Base-by-base conservation (phyloP, 768 basidiomycete genomes). In the Cystobasidium ongulense region DNA sequence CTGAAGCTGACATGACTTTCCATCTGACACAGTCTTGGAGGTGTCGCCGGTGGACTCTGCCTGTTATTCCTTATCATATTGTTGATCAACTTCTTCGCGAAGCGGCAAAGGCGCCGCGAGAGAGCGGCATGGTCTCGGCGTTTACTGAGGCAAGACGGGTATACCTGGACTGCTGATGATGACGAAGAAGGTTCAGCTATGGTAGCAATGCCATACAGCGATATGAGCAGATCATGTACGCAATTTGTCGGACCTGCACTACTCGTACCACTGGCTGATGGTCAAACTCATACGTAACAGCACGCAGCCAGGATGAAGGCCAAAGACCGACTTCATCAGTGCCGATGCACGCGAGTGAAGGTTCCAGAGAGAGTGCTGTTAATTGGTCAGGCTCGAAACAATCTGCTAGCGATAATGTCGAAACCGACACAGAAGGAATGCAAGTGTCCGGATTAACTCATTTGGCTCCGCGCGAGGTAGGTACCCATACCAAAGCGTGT, bases 71-170 rank as follows among this genome's bases (percentile, higher is more conserved):
- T 67, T 8, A 43, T 67, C 65, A 15, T 27, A 1, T 43, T 67
- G 41, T 38, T 67, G 27, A 38, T 67, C 39, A 43, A 67, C 65
- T 52, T 46, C 65, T 67, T 67, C 25, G 65, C 65, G 18, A 67
- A 52, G 36, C 65, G 65, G 4, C 65, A 67, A 50, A 25, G 65
- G 13, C 39, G 39, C 25, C 23, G 65, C 10, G 65, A 67, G 27
- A 41, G 50, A 31, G 39, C n/a, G 13, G 27, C 29, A 2, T 67
- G 25, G 46, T 27, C 29, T 3, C 38, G 38, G 17, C 25, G 43
- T 41, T 39, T 67, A 25, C 65, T 31, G 17, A 29, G 38, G 7
- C 33, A 39, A 27, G 38, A 64, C 13, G 27, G 50, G 13, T 25
- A 53, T 43, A 27, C 43, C 29, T 67, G 65, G 65, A 5, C 29